Percentiles rank a stretch among this genome's conserved stretches.
Conservation (phyloP, 768 basidiomycete genomes). For the Pleurotus ostreatus region DNA sequence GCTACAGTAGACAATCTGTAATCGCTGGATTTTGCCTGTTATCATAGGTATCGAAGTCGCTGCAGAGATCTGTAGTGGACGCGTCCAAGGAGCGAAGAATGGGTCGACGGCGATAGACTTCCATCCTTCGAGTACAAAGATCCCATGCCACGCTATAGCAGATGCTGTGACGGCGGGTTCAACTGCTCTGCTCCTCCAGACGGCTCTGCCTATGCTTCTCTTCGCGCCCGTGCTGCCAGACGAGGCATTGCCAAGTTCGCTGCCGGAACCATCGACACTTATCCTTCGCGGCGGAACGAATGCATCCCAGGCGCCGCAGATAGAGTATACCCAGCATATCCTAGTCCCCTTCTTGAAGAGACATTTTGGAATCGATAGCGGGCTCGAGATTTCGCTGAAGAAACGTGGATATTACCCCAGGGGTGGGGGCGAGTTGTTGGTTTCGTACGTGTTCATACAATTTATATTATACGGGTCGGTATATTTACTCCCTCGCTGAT, state of each 20-base stretch:
- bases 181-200: conserved; percentile 66
- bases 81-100: conserved; percentile 48
- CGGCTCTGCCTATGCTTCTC: conserved; percentile 64
- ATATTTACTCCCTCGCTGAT: not conserved
- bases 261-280: conserved; percentile 37
- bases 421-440: conserved; percentile 62
- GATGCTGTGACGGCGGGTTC: conserved; percentile 57
- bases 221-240: conserved; percentile 32
- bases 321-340: conserved; percentile 65
- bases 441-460: conserved; percentile 14
- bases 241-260: not conserved
- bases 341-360: conserved; percentile 64
- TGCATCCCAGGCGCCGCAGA: conserved; percentile 65
- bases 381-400: conserved; percentile 41
- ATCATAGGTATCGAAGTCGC: conserved; percentile 59
- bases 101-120: conserved; percentile 56
- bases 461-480: not conserved
- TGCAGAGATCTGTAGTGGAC: conserved; percentile 53
- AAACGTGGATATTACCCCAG: conserved; percentile 70
- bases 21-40: not conserved
- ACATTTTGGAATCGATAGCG: conserved; percentile 44
- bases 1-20: not conserved
- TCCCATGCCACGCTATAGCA: conserved; percentile 36
- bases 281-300: conserved; percentile 70
- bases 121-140: conserved; percentile 40